A percentile compares a stretch with the other conserved stretches of the same genome.
phyloP scores from a whole-genome alignment of 2,329 filamentous ascomycete species.

The Xylaria sp. region DNA sequence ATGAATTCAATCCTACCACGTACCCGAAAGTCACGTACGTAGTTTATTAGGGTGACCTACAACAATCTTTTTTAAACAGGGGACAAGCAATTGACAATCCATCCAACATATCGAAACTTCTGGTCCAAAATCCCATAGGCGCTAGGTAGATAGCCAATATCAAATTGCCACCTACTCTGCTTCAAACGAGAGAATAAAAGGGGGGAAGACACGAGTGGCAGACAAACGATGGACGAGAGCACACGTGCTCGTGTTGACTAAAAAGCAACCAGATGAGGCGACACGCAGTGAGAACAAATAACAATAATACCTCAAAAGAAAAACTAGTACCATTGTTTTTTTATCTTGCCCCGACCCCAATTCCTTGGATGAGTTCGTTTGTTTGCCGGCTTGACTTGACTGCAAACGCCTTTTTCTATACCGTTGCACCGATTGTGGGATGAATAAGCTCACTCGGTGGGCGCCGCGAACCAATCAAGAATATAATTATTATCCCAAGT shows the following conservation, averaged over 20 bases:
- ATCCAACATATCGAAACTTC: too few species aligned
- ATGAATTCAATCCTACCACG: conserved; percentile 11
- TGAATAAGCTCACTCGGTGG: background rate
- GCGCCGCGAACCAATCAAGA: background rate
- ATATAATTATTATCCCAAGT: background rate
- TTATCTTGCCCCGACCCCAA: background rate
- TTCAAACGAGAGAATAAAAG: background rate
- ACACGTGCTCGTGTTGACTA: conserved; percentile 15
- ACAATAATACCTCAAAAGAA: too few species aligned
- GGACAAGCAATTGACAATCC: too few species aligned
- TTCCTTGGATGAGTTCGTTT: background rate
- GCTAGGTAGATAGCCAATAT: conserved; percentile 1
- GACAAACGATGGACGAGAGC: background rate
- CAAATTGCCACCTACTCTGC: conserved; percentile 15
- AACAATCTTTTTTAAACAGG: conserved; percentile 25
- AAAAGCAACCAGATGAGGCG: background rate
- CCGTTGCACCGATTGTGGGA: background rate
- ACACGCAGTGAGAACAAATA: too few species aligned
- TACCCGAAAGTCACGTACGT: conserved; percentile 1
- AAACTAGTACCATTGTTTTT: background rate
- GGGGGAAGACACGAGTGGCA: background rate
- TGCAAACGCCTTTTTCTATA: background rate
- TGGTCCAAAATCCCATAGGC: background rate
- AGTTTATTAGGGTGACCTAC: conserved; percentile 32
- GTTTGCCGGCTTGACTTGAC: background rate